A percentile compares a stretch with the other conserved stretches of the same genome.
Conservation (phyloP, 768 basidiomycete species). For the Cubamyces lactineus region DNA sequence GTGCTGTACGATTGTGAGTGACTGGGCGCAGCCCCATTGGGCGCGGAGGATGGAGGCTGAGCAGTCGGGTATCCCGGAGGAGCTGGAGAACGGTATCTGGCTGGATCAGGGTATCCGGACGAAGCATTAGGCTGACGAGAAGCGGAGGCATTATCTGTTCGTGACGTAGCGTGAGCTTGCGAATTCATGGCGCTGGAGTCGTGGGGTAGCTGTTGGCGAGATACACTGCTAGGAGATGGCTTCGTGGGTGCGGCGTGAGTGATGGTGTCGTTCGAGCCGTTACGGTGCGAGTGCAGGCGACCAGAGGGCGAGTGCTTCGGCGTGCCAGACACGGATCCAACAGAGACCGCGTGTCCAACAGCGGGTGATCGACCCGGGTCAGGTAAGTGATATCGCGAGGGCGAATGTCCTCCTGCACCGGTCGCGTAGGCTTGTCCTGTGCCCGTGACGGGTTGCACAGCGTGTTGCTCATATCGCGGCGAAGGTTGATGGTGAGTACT, state of each 20-base stretch:
- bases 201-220: slow-evolving; percentile 27
- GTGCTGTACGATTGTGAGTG: slow-evolving; percentile 21
- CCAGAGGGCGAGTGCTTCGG: slow-evolving; percentile 29
- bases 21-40: slow-evolving; percentile 11
- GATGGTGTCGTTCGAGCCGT: slow-evolving; percentile 35
- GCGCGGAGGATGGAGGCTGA: slow-evolving; percentile 5
- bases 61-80: slow-evolving; percentile 23
- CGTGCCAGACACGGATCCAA: slow-evolving; percentile 16
- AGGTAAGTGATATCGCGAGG: slow-evolving; percentile 13
- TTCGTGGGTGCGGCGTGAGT: slow-evolving; percentile 25
- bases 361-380: slow-evolving; percentile 18
- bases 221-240: slow-evolving; percentile 26
- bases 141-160: slow-evolving; percentile 29
- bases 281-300: slow-evolving; percentile 31
- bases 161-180: slow-evolving; percentile 29
- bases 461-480: slow-evolving; percentile 2
- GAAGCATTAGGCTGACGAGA: slow-evolving; percentile 27
- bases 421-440: background rate
- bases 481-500: slow-evolving; percentile 4
- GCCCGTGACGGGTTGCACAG: background rate
- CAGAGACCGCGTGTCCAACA: slow-evolving; percentile 8
- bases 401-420: slow-evolving; percentile 3
- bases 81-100: slow-evolving; percentile 34
- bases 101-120: slow-evolving; percentile 33
- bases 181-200: slow-evolving; percentile 26